Evolutionary conservation across 495 filamentous ascomycete species (phyloP).

Genomic region (Tuber aestivum): DNA sequence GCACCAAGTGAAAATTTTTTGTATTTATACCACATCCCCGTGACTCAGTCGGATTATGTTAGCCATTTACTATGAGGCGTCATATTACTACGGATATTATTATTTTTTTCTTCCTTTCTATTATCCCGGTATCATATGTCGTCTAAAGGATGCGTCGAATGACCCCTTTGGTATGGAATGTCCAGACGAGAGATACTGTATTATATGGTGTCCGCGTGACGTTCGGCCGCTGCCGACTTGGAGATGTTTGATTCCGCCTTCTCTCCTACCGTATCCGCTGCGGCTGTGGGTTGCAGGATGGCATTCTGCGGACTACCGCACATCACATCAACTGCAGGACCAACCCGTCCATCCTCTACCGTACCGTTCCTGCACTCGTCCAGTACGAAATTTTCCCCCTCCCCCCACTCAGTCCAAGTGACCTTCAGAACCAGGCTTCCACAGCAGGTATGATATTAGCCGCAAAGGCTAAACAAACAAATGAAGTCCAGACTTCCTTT

Average conservation of each 20-base stretch:
- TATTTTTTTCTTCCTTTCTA: background rate
- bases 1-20: background rate
- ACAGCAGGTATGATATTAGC: background rate
- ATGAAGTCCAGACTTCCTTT: background rate
- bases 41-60: background rate
- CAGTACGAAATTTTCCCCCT: background rate
- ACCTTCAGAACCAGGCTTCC: conserved; percentile 1
- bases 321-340: conserved; percentile 2
- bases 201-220: background rate
- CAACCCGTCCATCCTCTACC: background rate
- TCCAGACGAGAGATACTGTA: background rate
- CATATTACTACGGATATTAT: background rate
- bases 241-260: background rate
- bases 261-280: background rate
- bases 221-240: background rate
- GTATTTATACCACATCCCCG: background rate
- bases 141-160: background rate
- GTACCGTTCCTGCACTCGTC: background rate
- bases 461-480: background rate
- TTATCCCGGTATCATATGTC: background rate
- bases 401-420: background rate
- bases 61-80: background rate
- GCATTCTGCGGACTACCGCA: background rate
- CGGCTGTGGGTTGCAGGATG: background rate
- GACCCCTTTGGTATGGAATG: background rate